Base-by-base conservation (phyloP, 352 stramenopile genomes). In the Blastocystis sp. region DNA sequence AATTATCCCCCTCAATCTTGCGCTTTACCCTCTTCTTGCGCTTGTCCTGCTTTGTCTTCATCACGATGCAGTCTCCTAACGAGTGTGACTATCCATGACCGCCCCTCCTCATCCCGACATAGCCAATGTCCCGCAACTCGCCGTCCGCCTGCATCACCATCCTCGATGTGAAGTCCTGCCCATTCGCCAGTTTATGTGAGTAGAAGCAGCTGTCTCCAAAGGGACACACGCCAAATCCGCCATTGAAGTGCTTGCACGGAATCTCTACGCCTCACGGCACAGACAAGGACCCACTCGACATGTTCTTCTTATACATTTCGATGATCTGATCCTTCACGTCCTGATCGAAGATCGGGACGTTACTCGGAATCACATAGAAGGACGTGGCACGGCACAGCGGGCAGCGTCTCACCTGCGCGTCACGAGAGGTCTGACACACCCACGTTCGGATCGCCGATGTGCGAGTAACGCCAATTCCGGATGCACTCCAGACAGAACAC, bases 221-320 rank as follows among this genome's bases (percentile, higher is more conserved):
- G 41, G 74, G 74, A 84, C 74, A 84, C 40, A 84, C 40, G 7
- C 74, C 74, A 17, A 59, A 59, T 19, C 74, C 74, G 41, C 74
- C 74, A 28, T 84, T 84, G 61, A 84, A 84, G 34, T 84, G 66
- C 74, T 84, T 84, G 28, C 74, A 84, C 28, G 74, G 74, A 64
- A 84, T 84, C 56, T 84, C 74, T 84, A 41, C 56, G 7, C 40
- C 21, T 84, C 38, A 69, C 19, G 10, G 17, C 45, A 66, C 71
- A 10, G 21, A 19, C 17, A 21, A 45, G 48, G 3, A 19, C 14
- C 71, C 28, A 84, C 74, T 67, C n/a, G 74, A 66, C 74, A 84
- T 84, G 28, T 67, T 84, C 74, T 84, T 28, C 52, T 84, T 84
- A 45, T 84, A 84, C 21, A 23, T 59, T 28, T 84, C 52, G 4